These are phyloP conservation scores for Gossypium davidsonii DNA, from an alignment of 441 rosid species.

Conservation along the genomic window DNA sequence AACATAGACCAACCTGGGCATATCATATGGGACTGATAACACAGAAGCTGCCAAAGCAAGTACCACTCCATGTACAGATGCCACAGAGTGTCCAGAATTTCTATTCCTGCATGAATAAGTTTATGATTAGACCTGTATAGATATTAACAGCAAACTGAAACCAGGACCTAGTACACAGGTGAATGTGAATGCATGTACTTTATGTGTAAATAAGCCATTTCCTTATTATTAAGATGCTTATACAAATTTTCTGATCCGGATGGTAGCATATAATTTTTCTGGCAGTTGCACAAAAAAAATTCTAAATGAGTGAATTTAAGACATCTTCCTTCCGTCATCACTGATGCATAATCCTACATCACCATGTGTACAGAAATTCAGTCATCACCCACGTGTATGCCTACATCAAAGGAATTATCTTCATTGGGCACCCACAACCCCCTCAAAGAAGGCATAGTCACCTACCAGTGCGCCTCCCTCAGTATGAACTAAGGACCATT, in stretches of 20 bases:
- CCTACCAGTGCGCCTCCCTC: not conserved
- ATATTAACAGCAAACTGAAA: not conserved
- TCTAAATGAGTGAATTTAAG: not conserved
- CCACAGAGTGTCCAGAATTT: conserved; percentile 42
- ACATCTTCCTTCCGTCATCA: not conserved
- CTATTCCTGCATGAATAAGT: conserved; percentile 40
- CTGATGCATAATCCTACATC: not conserved
- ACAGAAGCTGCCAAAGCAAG: conserved; percentile 97
- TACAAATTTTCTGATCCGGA: not conserved
- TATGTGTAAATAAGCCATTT: not conserved
- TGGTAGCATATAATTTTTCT: not conserved
- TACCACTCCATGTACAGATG: conserved; percentile 84
- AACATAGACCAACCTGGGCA: conserved; percentile 67
- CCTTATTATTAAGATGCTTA: conserved; percentile 1
- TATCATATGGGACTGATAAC: conserved; percentile 92
- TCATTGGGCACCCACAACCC: not conserved
- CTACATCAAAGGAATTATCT: not conserved
- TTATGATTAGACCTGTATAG: not conserved
- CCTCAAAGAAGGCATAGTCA: not conserved
- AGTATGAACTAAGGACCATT: not conserved
- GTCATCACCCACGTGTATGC: not conserved
- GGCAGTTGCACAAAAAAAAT: not conserved
- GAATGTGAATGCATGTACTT: conserved; percentile 1
- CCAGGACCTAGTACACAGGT: not conserved
- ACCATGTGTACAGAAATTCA: not conserved